Evolutionary conservation across 2,329 filamentous ascomycete species (phyloP).

Genomic region (Penicillium sp.): DNA sequence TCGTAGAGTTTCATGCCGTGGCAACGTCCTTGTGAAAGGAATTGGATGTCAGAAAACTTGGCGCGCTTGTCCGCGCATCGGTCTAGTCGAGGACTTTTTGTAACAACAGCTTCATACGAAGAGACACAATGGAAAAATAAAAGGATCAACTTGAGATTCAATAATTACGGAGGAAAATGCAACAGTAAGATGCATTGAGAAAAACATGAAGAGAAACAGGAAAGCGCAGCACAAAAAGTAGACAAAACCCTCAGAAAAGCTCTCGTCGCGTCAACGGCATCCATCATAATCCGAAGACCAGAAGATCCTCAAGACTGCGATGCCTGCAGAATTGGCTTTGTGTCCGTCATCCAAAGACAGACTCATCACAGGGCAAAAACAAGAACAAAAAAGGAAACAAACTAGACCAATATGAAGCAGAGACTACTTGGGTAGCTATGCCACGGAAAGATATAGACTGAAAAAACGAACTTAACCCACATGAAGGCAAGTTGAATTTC

Average conservation of each 20-base stretch:
- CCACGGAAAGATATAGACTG: not conserved
- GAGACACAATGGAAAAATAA: not conserved
- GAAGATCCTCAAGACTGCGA: slow-evolving; percentile 29
- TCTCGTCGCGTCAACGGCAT: slow-evolving; percentile 47
- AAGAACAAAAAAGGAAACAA: not conserved
- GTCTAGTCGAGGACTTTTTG: not conserved
- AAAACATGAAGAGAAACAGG: not conserved
- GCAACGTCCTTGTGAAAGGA: not conserved
- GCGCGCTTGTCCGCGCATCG: not conserved
- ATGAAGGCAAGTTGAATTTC: no score
- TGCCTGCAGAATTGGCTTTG: slow-evolving; percentile 50
- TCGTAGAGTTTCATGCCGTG: not conserved
- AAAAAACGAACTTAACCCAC: not conserved
- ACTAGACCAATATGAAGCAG: not conserved
- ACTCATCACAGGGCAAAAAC: slow-evolving; percentile 41
- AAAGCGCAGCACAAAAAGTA: not conserved
- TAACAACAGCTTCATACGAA: not conserved
- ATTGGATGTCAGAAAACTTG: not conserved
- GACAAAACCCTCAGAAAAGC: slow-evolving; percentile 45
- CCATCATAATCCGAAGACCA: slow-evolving; percentile 23
- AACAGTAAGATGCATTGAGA: not conserved
- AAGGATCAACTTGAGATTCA: not conserved
- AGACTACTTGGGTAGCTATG: not conserved
- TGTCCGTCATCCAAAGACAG: slow-evolving; percentile 16
- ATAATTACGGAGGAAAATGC: not conserved